A percentile compares a stretch with the other conserved stretches of the same genome.
phyloP scores from a whole-genome alignment of 768 basidiomycete genomes.

The Leccinum truebloodii region DNA sequence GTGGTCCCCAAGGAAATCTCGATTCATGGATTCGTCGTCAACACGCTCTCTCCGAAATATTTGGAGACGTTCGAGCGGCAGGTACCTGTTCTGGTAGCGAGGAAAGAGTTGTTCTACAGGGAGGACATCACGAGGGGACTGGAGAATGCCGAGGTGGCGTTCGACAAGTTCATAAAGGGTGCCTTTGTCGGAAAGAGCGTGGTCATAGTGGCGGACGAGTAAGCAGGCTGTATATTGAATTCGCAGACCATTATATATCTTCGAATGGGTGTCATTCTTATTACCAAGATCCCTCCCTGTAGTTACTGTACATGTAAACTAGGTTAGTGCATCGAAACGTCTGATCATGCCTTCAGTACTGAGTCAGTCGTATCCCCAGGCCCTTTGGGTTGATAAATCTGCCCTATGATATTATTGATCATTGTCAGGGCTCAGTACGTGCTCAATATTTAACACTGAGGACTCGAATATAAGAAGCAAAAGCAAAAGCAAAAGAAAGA shows the following conservation, averaged over 20 bases:
- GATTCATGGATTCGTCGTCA: slow-evolving; percentile 47
- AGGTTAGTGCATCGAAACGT: neutral
- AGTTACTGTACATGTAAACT: neutral
- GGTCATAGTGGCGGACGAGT: slow-evolving; percentile 8
- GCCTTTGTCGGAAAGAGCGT: slow-evolving; percentile 10
- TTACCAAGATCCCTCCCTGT: neutral
- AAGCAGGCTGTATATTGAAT: slow-evolving; percentile 10
- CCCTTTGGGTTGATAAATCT: neutral
- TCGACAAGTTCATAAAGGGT: slow-evolving; percentile 11
- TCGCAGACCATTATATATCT: neutral
- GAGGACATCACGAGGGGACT: slow-evolving; percentile 50
- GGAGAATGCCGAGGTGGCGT: slow-evolving; percentile 29
- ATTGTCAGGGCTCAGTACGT: neutral
- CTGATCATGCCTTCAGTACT: neutral
- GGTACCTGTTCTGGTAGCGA: slow-evolving; percentile 42
- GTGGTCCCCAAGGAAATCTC: slow-evolving; percentile 43
- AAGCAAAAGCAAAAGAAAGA: neutral
- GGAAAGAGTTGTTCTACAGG: slow-evolving; percentile 46
- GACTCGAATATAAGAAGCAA: neutral
- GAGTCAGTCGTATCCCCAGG: neutral
- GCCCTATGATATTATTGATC: neutral
- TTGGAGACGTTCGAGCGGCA: slow-evolving; percentile 42
- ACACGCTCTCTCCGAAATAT: slow-evolving; percentile 34
- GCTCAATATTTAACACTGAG: neutral
- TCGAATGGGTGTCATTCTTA: neutral